Evolutionary conservation across 805 yeast species (phyloP).

Genomic region (Cyberlindnera misumaiensis): DNA sequence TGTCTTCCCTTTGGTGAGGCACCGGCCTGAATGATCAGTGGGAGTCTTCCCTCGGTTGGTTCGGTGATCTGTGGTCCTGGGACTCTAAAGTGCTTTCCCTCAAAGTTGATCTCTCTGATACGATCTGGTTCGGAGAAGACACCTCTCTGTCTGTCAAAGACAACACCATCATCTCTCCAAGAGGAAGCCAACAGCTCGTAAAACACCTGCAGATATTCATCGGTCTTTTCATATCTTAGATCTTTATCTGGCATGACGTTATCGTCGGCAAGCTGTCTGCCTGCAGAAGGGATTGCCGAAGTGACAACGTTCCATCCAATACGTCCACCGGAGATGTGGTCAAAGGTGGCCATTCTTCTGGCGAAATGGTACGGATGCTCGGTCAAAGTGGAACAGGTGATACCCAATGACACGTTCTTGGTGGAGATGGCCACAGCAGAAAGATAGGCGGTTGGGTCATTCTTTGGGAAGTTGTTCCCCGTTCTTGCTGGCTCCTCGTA

Average conservation of each 20-base stretch:
- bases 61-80: slow-evolving; percentile 37
- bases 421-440: slow-evolving; percentile 39
- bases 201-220: slow-evolving; percentile 37
- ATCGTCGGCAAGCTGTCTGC: slow-evolving; percentile 34
- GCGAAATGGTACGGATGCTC: slow-evolving; percentile 41
- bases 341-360: slow-evolving; percentile 38
- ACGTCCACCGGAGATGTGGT: slow-evolving; percentile 38
- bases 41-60: slow-evolving; percentile 39
- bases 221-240: slow-evolving; percentile 35
- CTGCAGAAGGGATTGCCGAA: slow-evolving; percentile 37
- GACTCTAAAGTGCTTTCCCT: slow-evolving; percentile 32
- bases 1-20: slow-evolving; percentile 35
- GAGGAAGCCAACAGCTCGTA: slow-evolving; percentile 34
- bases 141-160: slow-evolving; percentile 21
- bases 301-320: slow-evolving; percentile 44
- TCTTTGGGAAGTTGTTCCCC: slow-evolving; percentile 31
- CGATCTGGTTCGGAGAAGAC: slow-evolving; percentile 33
- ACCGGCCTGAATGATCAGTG: slow-evolving; percentile 40
- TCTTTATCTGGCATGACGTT: slow-evolving; percentile 33
- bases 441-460: slow-evolving; percentile 33
- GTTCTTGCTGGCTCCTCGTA: slow-evolving; percentile 29
- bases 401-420: slow-evolving; percentile 32
- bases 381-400: slow-evolving; percentile 38
- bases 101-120: slow-evolving; percentile 34
- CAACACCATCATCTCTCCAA: slow-evolving; percentile 38